Evolutionary conservation across 2,329 filamentous ascomycete genomes (phyloP), one percentile per base, ranked within the genome.

Genomic region (Chalaropsis ovoidea): DNA sequence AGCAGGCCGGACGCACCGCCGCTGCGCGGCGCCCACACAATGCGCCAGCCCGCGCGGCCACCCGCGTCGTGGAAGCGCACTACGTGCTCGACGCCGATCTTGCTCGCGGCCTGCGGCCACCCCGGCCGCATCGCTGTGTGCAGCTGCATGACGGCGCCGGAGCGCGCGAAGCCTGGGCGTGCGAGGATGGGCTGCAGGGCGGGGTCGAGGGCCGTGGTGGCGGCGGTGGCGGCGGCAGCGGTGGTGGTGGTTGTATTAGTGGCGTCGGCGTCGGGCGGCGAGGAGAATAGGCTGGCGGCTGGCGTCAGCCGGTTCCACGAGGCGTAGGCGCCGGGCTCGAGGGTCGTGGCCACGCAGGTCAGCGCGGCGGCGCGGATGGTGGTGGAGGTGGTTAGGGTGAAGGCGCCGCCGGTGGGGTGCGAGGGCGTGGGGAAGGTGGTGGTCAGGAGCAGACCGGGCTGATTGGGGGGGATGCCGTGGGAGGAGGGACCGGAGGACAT

Each of bases 1-100:
- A 76, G 69, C 0, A 58, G 19, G 7, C 39, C 54, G 5, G 72
- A 71, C 62, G 71, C 69, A 10, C 73, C 73, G 4, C 65, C n/a
- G n/a, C n/a, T n/a, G n/a, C n/a, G 67, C 22, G 69, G 69, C 68
- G 71, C 74, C 77, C 78, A 79, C 7, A 72, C 74, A n/a, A 79
- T 72, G 35, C 75, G 71, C 69, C 73, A 76, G 10, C 77, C 77
- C 42, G 68, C 71, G 27, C 69, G 67, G 4, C 70, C 69, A n/a
- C 70, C 69, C 64, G 69, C 65, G 35, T 72, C 68, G 61, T 74
- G 71, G 52, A 70, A 69, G 67, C 76, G 73, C 6, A 76, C 71
- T 31, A 70, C 67, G 24, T 72, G 73, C 31, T 68, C 22, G 8
- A 64, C 52, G 3, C 17, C 24, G 19, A 64, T 39, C 8, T 42